Conservation (phyloP, 2,329 filamentous ascomycete genomes). For the Fusarium sp. region DNA sequence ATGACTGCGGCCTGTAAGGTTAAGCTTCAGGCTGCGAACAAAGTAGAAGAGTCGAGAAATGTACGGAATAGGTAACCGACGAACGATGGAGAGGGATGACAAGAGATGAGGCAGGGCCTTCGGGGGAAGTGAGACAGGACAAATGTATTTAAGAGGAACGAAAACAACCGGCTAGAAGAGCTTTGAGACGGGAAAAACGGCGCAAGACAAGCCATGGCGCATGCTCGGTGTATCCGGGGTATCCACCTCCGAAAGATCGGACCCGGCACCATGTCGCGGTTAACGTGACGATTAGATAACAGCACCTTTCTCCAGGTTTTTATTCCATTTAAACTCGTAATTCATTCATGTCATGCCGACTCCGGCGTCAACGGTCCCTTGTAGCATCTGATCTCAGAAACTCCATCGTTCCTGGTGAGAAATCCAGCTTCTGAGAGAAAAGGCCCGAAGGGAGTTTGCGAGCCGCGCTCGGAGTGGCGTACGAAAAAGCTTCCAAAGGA, state of each 20-base stretch:
- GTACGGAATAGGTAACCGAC: not conserved
- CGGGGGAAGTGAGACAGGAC: not conserved
- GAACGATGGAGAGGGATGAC: not conserved
- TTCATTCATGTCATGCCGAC: not conserved
- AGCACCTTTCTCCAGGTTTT: constrained; percentile 12
- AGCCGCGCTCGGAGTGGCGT: constrained; percentile 26
- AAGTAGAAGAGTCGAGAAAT: not conserved
- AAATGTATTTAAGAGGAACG: constrained; percentile 12
- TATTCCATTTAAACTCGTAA: constrained; percentile 29
- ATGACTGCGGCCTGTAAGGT: no score
- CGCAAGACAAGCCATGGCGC: constrained; percentile 3
- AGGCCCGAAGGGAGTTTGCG: constrained; percentile 23
- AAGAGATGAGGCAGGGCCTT: not conserved
- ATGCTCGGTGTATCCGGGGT: constrained; percentile 25
- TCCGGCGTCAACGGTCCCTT: not conserved
- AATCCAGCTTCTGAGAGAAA: not conserved
- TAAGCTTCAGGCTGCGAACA: no score
- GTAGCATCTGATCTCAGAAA: not conserved
- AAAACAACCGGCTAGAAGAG: constrained; percentile 23
- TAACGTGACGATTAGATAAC: constrained; percentile 9
- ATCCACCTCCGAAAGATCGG: constrained; percentile 23
- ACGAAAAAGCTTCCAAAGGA: constrained; percentile 9
- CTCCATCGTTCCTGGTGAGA: not conserved
- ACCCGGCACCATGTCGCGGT: constrained; percentile 1
- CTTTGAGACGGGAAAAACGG: constrained; percentile 29